Evolutionary conservation across 768 basidiomycete genomes (phyloP).

Genomic region (Lentinula detonsa): DNA sequence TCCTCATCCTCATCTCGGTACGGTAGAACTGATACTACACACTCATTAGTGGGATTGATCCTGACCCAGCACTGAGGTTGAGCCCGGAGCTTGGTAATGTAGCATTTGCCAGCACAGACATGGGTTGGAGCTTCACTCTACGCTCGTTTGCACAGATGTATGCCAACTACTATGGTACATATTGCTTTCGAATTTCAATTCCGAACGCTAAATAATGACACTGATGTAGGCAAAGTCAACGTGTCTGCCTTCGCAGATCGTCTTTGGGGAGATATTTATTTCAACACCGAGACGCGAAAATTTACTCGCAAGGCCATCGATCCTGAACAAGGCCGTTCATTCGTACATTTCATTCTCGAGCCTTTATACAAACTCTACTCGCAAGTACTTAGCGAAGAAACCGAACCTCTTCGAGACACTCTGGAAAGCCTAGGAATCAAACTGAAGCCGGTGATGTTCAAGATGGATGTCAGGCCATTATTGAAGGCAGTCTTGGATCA

Average conservation of each 20-base stretch:
- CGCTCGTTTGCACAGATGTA: constrained; percentile 96
- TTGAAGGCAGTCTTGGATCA: constrained; percentile 91
- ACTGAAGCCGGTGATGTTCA: constrained; percentile 91
- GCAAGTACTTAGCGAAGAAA: constrained; percentile 90
- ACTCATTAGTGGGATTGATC: constrained; percentile 63
- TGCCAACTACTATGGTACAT: constrained; percentile 81
- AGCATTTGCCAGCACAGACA: constrained; percentile 93
- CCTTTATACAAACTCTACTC: constrained; percentile 97
- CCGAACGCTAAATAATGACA: neutral
- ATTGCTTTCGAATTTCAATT: neutral
- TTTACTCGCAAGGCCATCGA: constrained; percentile 85
- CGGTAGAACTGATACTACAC: neutral
- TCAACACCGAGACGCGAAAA: constrained; percentile 75
- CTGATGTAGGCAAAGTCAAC: constrained; percentile 60
- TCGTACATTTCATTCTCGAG: constrained; percentile 94
- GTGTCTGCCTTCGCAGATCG: constrained; percentile 82
- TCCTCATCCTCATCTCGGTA: neutral
- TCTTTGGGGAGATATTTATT: constrained; percentile 98
- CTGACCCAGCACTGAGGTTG: constrained; percentile 79
- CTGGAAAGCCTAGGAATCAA: constrained; percentile 72
- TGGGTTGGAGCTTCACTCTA: constrained; percentile 97
- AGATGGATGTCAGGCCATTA: constrained; percentile 96
- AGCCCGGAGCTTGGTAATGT: constrained; percentile 97
- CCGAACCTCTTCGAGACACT: constrained; percentile 79
- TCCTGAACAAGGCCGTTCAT: constrained; percentile 74